phyloP scores from a whole-genome alignment of 2,329 filamentous ascomycete genomes.

The Claviceps sp. region DNA sequence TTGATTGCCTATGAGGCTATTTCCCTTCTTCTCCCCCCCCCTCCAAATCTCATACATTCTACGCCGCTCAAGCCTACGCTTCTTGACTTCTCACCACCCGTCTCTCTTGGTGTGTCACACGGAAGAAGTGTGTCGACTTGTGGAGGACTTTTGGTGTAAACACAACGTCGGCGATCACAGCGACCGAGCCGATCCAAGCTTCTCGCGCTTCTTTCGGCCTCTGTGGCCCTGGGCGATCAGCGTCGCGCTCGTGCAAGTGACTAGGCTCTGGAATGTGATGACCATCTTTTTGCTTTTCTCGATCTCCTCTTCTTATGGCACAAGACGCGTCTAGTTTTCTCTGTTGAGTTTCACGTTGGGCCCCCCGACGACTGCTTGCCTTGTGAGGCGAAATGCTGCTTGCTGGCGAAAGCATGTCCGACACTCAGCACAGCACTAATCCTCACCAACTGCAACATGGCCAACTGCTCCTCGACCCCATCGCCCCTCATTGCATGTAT shows the following conservation, averaged over 20 bases:
- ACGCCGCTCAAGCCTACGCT: not conserved
- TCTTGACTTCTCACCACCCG: not conserved
- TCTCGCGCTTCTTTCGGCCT: not conserved
- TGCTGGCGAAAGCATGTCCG: slow-evolving; percentile 15
- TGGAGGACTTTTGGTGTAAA: not conserved
- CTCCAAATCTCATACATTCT: not conserved
- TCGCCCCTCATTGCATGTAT: slow-evolving; percentile 13
- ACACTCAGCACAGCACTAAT: slow-evolving; percentile 16
- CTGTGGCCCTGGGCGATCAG: not conserved
- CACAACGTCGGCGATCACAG: not conserved
- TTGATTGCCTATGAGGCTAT: not conserved
- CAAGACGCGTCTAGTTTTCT: not conserved
- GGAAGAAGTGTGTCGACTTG: not conserved
- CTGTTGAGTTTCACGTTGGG: not conserved
- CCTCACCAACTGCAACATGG: slow-evolving; percentile 18
- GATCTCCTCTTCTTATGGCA: not conserved
- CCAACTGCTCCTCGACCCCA: slow-evolving; percentile 14
- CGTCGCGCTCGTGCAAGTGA: not conserved
- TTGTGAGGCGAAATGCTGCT: not conserved
- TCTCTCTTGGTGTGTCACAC: not conserved
- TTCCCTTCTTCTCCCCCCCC: not conserved
- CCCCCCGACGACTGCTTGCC: not conserved
- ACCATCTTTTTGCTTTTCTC: not conserved
- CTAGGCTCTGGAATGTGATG: not conserved
- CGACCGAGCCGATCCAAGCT: not conserved